Evolutionary conservation across 176 grass and related monocot species (phyloP).

Genomic region (Oryza longistaminata): DNA sequence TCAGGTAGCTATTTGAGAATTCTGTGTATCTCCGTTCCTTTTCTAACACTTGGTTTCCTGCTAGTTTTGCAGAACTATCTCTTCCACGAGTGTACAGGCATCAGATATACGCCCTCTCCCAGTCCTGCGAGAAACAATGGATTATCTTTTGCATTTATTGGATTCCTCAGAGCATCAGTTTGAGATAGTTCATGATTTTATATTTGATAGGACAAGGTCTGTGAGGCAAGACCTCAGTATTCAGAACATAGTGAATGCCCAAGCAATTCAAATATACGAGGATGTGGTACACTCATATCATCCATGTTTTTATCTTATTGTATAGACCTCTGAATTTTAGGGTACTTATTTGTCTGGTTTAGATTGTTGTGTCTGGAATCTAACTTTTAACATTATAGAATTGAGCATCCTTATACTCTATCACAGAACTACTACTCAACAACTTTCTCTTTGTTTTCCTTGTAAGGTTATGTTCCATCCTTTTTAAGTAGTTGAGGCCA

Average conservation of each 20-base stretch:
- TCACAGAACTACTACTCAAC: slow-evolving; percentile 3
- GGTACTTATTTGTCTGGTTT: background rate
- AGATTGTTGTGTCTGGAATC: slow-evolving; percentile 5
- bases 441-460: background rate
- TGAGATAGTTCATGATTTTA: slow-evolving; percentile 88
- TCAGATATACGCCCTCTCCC: slow-evolving; percentile 76
- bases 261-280: slow-evolving; percentile 84
- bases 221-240: slow-evolving; percentile 86
- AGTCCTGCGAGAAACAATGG: slow-evolving; percentile 68
- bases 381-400: background rate
- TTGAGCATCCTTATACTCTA: slow-evolving; percentile 24
- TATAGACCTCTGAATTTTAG: slow-evolving; percentile 15
- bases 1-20: background rate
- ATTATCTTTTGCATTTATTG: slow-evolving; percentile 71
- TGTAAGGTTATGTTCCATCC: slow-evolving; percentile 7
- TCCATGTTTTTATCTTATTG: background rate
- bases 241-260: slow-evolving; percentile 70
- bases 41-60: slow-evolving; percentile 46
- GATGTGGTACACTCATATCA: slow-evolving; percentile 60
- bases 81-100: slow-evolving; percentile 36
- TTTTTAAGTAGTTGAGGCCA: background rate
- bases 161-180: slow-evolving; percentile 57
- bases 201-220: slow-evolving; percentile 92
- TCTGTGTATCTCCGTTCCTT: slow-evolving; percentile 14
- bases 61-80: slow-evolving; percentile 99